Evolutionary conservation across 768 basidiomycete genomes (phyloP), one percentile per base, ranked within the genome.

Genomic region (Suillus bovinus): DNA sequence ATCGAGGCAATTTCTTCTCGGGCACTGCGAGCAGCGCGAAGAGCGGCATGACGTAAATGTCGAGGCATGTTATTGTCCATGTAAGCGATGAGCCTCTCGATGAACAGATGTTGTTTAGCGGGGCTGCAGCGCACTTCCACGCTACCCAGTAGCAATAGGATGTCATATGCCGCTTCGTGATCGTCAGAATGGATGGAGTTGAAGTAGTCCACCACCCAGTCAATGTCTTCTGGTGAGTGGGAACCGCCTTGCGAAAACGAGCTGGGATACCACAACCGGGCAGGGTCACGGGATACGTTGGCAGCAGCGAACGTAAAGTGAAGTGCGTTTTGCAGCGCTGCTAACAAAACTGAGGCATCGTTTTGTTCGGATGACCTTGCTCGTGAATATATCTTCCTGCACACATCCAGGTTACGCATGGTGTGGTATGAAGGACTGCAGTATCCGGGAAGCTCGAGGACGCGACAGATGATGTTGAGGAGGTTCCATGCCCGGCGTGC

Each of bases 381-480:
- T 24, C 46, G 5, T 24, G 24, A 47, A 47, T 47, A 47, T 24
- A 47, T 24, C 24, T 14, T 47, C 24, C 6, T 47, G 24, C 46
- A 24, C 22, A 14, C 13, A 3, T 47, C 22, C 24, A 47, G 46
- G 22, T 47, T 47, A 22, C 13, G n/a, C 42, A 44, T 44, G 1
- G 4, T 2, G n/a, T 11, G 3, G 2, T 0, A 44, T 5, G 46
- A 47, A 24, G 2, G 13, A 47, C 2, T 3, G 3, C 0, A 1
- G 20, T 3, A 4, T 44, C 20, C 8, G 20, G n/a, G 22, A 47
- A 14, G 24, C 24, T 47, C 24, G 22, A 47, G 22, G 10, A 47
- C 24, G 24, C 11, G 46, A 24, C 46, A 47, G 24, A 47, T 47
- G 2, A 47, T 24, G 13, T 24, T 4, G 22, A 47, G 46, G 22